phyloP scores from a whole-genome alignment of 1,284 basidiomycete genomes.

The Omphalotus olearius region DNA sequence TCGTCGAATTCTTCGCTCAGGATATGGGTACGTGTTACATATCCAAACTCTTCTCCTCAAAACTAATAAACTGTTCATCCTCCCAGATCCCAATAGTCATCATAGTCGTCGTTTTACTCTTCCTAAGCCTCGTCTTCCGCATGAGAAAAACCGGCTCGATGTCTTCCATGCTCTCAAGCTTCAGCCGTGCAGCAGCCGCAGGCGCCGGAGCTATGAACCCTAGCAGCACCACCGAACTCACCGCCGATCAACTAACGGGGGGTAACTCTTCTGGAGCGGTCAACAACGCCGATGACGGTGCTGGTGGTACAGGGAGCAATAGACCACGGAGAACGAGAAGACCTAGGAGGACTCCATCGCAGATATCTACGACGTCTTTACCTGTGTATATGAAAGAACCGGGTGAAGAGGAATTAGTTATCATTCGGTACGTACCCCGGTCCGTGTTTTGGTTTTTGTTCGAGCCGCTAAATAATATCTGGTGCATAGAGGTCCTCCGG shows the following conservation, averaged over 20 bases:
- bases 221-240: conserved; percentile 28
- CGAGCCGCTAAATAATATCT: not conserved
- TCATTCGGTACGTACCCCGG: conserved; percentile 47
- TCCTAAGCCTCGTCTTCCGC: not conserved
- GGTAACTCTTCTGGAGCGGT: conserved; percentile 25
- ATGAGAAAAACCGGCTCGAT: conserved; percentile 2
- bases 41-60: not conserved
- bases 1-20: conserved; percentile 6
- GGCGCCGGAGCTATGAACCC: conserved; percentile 11
- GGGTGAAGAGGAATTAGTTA: conserved; percentile 72
- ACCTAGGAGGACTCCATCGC: conserved; percentile 47
- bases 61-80: not conserved
- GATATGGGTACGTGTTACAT: conserved; percentile 11
- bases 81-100: conserved; percentile 12
- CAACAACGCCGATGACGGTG: conserved; percentile 17
- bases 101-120: conserved; percentile 7
- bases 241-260: conserved; percentile 41
- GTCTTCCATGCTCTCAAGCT: not conserved
- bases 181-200: conserved; percentile 9
- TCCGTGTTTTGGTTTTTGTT: not conserved
- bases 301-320: conserved; percentile 1
- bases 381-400: conserved; percentile 78
- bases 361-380: conserved; percentile 68
- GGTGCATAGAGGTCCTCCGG: conserved; percentile 31
- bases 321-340: conserved; percentile 40